Percentiles rank a stretch among this genome's conserved stretches.
phyloP scores from a whole-genome alignment of 352 stramenopile genomes.

The Phytopythium litorale region DNA sequence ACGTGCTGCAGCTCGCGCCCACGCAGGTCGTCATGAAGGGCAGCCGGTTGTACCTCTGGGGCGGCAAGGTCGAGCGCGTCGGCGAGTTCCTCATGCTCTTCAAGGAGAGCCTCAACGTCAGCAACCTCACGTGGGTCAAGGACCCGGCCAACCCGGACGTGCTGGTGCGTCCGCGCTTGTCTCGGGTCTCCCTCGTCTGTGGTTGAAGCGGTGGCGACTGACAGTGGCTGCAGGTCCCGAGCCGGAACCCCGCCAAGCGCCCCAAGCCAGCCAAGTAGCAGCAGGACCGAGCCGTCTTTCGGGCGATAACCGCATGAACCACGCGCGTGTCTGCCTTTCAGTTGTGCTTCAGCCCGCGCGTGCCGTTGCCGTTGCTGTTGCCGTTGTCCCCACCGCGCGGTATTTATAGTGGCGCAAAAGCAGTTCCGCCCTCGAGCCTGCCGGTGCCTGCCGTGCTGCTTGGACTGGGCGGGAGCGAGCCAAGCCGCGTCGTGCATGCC shows the following conservation, averaged over 20 bases:
- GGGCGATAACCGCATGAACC: neutral
- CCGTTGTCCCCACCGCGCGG: neutral
- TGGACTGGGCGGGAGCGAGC: neutral
- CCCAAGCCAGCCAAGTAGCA: slow-evolving; percentile 29
- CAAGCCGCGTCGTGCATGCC: neutral
- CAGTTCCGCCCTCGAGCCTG: neutral
- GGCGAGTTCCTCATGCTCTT: slow-evolving; percentile 86
- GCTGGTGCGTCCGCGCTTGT: slow-evolving; percentile 28
- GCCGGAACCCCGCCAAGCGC: slow-evolving; percentile 54
- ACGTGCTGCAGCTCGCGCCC: slow-evolving; percentile 66
- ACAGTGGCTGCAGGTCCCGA: slow-evolving; percentile 31
- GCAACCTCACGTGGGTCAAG: slow-evolving; percentile 79
- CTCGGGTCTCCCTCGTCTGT: slow-evolving; percentile 1
- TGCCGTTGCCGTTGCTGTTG: neutral
- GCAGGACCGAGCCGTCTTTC: neutral
- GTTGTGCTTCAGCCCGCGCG: neutral
- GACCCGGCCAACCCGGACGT: slow-evolving; percentile 68
- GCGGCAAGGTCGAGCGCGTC: slow-evolving; percentile 77
- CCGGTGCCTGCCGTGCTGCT: neutral
- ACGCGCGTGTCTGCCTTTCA: neutral
- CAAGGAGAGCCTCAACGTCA: slow-evolving; percentile 81
- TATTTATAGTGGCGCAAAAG: slow-evolving; percentile 1
- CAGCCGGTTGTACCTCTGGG: slow-evolving; percentile 73
- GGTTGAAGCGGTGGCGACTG: neutral
- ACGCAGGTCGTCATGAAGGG: slow-evolving; percentile 80